These are phyloP conservation scores for Sophora flavescens DNA, from an alignment of 306 rosid species.

Conservation along the genomic window DNA sequence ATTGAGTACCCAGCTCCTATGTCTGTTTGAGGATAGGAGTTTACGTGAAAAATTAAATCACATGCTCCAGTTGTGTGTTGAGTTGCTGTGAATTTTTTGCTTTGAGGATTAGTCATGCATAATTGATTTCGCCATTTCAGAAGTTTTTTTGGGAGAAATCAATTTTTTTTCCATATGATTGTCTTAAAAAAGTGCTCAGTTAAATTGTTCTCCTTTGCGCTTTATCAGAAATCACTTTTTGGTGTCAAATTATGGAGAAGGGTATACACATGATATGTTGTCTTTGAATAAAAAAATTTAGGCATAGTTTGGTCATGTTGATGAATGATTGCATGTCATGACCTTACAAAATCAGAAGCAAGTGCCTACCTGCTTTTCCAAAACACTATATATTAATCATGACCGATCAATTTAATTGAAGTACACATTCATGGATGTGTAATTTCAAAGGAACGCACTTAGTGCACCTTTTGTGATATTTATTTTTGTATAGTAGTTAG, in stretches of 20 bases:
- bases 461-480: not conserved
- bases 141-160: slow-evolving; percentile 32
- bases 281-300: not conserved
- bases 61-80: slow-evolving; percentile 47
- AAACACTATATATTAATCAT: not conserved
- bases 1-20: slow-evolving; percentile 27
- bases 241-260: not conserved
- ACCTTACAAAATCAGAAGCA: slow-evolving; percentile 10
- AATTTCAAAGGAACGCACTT: not conserved
- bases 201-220: not conserved
- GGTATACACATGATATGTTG: not conserved
- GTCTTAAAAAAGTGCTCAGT: not conserved
- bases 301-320: not conserved
- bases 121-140: not conserved
- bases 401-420: slow-evolving; percentile 3
- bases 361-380: not conserved
- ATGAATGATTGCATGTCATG: not conserved
- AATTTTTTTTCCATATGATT: not conserved
- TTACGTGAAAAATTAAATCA: slow-evolving; percentile 9
- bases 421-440: slow-evolving; percentile 10
- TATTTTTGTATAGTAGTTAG: slow-evolving; percentile 8
- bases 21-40: slow-evolving; percentile 16
- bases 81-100: slow-evolving; percentile 14
- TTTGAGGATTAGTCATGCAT: slow-evolving; percentile 24
- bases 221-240: not conserved